A percentile compares a stretch with the other conserved stretches of the same genome.
phyloP scores from a whole-genome alignment of 331 rosid genomes.

The Erythrophleum ivorense region DNA sequence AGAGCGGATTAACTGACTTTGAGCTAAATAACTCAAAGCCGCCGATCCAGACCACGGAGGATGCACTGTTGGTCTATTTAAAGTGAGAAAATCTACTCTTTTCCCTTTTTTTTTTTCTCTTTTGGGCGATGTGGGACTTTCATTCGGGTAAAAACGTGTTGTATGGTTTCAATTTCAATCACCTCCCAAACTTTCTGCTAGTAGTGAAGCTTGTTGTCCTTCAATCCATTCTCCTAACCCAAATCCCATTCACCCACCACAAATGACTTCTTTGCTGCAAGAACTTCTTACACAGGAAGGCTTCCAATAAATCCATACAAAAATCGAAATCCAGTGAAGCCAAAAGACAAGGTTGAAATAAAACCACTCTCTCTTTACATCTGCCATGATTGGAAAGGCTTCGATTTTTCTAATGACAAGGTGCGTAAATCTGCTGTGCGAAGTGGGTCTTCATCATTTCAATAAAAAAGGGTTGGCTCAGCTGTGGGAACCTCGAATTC shows the following conservation, averaged over 20 bases:
- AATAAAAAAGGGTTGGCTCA: slow-evolving; percentile 47
- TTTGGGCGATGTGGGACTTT: no score
- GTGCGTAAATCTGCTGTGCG: slow-evolving; percentile 1
- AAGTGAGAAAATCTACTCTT: no score
- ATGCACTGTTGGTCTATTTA: no score
- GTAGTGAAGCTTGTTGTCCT: slow-evolving; percentile 39
- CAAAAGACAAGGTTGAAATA: slow-evolving; percentile 32
- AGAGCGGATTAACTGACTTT: no score
- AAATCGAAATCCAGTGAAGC: slow-evolving; percentile 3
- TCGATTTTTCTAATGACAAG: slow-evolving; percentile 42
- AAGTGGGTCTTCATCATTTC: slow-evolving; percentile 48
- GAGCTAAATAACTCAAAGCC: no score
- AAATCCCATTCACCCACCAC: slow-evolving; percentile 18
- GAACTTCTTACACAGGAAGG: slow-evolving; percentile 69
- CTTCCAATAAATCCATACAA: slow-evolving; percentile 22
- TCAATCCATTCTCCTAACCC: slow-evolving; percentile 36
- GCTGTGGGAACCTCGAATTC: slow-evolving; percentile 48
- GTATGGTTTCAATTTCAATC: no score
- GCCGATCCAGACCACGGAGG: no score
- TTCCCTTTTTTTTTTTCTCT: no score
- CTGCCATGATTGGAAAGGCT: slow-evolving; percentile 48
- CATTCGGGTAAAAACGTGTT: no score
- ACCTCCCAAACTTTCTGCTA: slow-evolving; percentile 1
- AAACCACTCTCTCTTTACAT: slow-evolving; percentile 52
- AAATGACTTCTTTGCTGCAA: slow-evolving; percentile 72